Evolutionary conservation across 2,329 filamentous ascomycete species (phyloP), one percentile per base, ranked within the genome.

Genomic region (Fusarium oxysporum): DNA sequence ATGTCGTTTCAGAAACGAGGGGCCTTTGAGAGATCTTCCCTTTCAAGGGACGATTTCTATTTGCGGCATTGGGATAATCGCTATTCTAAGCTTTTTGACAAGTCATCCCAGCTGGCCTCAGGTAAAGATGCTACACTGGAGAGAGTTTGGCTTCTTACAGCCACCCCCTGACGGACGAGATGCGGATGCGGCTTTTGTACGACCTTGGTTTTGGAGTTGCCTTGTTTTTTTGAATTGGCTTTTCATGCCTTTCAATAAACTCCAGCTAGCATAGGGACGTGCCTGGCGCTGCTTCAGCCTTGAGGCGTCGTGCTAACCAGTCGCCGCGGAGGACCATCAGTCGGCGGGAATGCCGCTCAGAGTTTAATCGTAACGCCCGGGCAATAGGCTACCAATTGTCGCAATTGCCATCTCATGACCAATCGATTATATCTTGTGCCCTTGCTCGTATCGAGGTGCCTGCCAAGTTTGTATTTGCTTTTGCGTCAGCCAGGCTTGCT

Each of bases 211-310:
- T 65, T 58, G 47, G 37, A 56, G 38, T 43, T 57, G 43, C 56
- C 53, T 47, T 59, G 67, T 45, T 55, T 65, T 51, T 45, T 54
- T 41, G 59, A 64, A 71, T 63, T 67, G 66, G 61, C 56, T 67
- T 67, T 70, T 50, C 14, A 55, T 41, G 38, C 51, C 44, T 48
- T 44, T 62, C 40, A 19, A 71, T 60, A 60, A 67, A 44, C 62
- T 71, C 45, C 56, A 62, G 25, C 65, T 72, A 70, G 62, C 50
- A 32, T 61, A 60, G 53, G 53, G 70, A 66, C 60, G 65, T 70
- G 58, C 74, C 68, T 77, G 68, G 45, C 45, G 37, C 55, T 69
- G 65, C 65, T 71, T 73, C 62, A 64, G 62, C 67, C 71, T 55
- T 35, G 61, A 53, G 43, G 40, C 44, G 57, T 53, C 56, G 45